Percentiles rank a stretch among this genome's conserved stretches.
phyloP scores from a whole-genome alignment of 108 stramenopile species.

The Nitzschia putrida region DNA sequence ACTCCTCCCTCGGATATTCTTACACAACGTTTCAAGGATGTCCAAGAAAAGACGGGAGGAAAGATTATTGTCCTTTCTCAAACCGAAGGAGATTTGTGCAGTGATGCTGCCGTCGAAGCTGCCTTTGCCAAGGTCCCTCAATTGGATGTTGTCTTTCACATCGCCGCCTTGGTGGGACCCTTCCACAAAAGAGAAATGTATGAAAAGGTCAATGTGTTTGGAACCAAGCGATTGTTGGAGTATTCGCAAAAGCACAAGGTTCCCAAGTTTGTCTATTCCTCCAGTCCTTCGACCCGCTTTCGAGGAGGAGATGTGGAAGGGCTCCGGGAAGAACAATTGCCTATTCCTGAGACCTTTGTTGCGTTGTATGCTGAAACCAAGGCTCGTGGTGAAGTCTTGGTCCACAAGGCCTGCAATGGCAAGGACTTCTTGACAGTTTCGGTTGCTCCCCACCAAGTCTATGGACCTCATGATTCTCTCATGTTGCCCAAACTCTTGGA shows the following conservation, averaged over 20 bases:
- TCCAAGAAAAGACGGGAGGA: slow-evolving; percentile 34
- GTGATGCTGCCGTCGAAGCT: slow-evolving; percentile 69
- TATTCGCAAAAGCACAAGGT: slow-evolving; percentile 80
- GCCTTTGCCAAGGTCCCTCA: slow-evolving; percentile 64
- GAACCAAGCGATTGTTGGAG: slow-evolving; percentile 83
- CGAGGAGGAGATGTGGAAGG: slow-evolving; percentile 90
- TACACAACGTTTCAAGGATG: slow-evolving; percentile 53
- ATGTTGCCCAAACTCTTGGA: slow-evolving; percentile 92
- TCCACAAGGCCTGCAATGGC: slow-evolving; percentile 55
- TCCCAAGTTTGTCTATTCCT: slow-evolving; percentile 89
- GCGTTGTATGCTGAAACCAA: slow-evolving; percentile 96
- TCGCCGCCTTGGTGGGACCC: slow-evolving; percentile 96
- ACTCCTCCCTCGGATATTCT: slow-evolving; percentile 62
- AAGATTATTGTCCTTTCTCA: slow-evolving; percentile 38
- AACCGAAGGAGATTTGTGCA: slow-evolving; percentile 81
- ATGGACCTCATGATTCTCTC: slow-evolving; percentile 90
- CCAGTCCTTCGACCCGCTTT: slow-evolving; percentile 94
- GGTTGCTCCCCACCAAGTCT: slow-evolving; percentile 97
- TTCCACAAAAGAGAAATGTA: slow-evolving; percentile 83
- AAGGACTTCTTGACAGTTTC: slow-evolving; percentile 64
- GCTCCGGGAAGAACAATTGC: slow-evolving; percentile 72
- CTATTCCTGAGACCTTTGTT: slow-evolving; percentile 62
- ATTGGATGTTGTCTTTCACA: slow-evolving; percentile 91
- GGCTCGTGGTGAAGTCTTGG: slow-evolving; percentile 87
- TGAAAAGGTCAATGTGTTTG: slow-evolving; percentile 84